Base-by-base conservation (phyloP, 2,329 filamentous ascomycete genomes). In the Tolypocladium amazonense region DNA sequence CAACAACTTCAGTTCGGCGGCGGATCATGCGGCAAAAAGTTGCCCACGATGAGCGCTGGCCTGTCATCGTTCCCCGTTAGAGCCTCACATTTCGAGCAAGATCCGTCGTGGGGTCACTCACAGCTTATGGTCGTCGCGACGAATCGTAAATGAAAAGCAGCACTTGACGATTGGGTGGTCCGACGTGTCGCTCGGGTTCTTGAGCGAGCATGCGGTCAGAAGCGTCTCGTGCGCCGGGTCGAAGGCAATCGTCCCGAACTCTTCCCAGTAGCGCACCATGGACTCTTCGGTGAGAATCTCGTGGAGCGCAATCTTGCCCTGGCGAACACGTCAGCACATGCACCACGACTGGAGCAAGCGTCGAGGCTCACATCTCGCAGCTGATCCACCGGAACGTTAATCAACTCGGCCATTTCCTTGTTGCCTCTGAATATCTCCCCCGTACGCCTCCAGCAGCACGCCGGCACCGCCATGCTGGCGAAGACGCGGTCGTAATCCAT, bases 401-500 rank as follows among this genome's bases (percentile, higher is more conserved):
- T 93, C 60, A 99, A 79, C 74, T 97, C 91, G 8, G 94, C 94
- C 93, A 99, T 99, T 75, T 99, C 94, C 70, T 96, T 96, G 72
- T 99, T 99, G 0, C 93, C 94, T 64, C 94, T 82, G 71, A 96
- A 97, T 56, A 99, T 97, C 77, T 99, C 94, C 12, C 94, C 94
- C 0, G 94, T 99, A 69, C 94, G 83, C 68, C 94, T 83, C 94
- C 94, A 99, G 72, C 93, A 96, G 74, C 94, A 99, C 18, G 94
- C 94, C 0, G 94, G 94, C 63, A 99, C 93, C 2, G 94, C 94
- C 94, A 99, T 99, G 72, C 92, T 96, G 2, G 94, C 94, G 77
- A 99, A 99, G 1, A 99, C 92, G 38, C 94, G 90, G 70, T 99
- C 94, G 68, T 97, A 97, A 71, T 97, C 94, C 89, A 97, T 94